Percentiles rank a stretch among this genome's conserved stretches.
These are phyloP conservation scores for Erodium texanum DNA, from an alignment of 441 rosid species.

Conservation along the genomic window DNA sequence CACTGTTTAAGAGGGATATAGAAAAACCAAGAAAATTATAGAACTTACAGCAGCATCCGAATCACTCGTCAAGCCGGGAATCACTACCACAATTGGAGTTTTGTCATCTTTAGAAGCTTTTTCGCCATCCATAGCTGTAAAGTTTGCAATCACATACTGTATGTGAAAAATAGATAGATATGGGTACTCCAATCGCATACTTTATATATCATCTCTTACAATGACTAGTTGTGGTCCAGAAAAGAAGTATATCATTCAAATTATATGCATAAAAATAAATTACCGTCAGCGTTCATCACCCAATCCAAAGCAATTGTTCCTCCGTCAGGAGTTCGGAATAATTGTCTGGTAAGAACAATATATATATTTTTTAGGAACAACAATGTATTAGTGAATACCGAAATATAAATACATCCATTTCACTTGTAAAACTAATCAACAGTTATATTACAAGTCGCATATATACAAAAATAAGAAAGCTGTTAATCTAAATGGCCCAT, in stretches of 20 bases:
- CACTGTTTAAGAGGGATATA: too few relatives aligned
- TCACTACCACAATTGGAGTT: slow-evolving; percentile 51
- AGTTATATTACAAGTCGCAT: not conserved
- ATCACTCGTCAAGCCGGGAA: slow-evolving; percentile 87
- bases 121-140: slow-evolving; percentile 33
- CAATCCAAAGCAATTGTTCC: slow-evolving; percentile 89
- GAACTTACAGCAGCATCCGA: slow-evolving; percentile 62
- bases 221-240: not conserved
- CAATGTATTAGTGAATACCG: slow-evolving; percentile 10
- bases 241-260: not conserved
- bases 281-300: slow-evolving; percentile 54
- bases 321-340: slow-evolving; percentile 62
- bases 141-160: slow-evolving; percentile 9
- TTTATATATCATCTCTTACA: not conserved
- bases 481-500: not conserved
- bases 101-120: slow-evolving; percentile 39
- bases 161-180: not conserved
- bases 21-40: not conserved
- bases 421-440: not conserved
- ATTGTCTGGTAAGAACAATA: slow-evolving; percentile 33
- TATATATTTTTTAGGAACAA: too few relatives aligned
- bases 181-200: not conserved
- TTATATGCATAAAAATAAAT: not conserved
- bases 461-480: not conserved
- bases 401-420: not conserved